Evolutionary conservation across 2,329 filamentous ascomycete species (phyloP).

Genomic region (Aureobasidium sp.): DNA sequence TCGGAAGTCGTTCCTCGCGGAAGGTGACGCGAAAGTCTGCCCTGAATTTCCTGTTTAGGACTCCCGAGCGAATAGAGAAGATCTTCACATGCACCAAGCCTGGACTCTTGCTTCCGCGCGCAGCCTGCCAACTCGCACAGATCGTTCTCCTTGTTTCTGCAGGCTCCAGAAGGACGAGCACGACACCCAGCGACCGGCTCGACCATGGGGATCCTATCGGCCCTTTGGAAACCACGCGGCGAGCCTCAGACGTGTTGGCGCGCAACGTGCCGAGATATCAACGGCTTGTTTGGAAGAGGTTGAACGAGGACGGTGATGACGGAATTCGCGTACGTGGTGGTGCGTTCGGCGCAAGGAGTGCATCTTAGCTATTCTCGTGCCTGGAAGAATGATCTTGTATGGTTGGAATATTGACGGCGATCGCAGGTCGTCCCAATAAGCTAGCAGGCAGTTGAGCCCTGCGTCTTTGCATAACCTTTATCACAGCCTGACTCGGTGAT

Average conservation of each 20-base stretch:
- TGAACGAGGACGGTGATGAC: not conserved
- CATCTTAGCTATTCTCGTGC: not conserved
- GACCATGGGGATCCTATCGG: conserved; percentile 1
- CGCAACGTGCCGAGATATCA: not conserved
- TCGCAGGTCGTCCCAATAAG: conserved; percentile 2
- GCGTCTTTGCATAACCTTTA: conserved; percentile 2
- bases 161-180: not conserved
- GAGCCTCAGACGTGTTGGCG: not conserved
- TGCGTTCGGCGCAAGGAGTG: not conserved
- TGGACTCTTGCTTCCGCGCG: not conserved
- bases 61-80: not conserved
- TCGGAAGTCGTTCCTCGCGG: not conserved
- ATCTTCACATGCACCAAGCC: not conserved
- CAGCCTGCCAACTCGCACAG: not conserved
- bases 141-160: not conserved
- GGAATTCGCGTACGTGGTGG: not conserved
- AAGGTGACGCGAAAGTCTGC: not conserved
- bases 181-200: not conserved
- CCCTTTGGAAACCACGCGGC: not conserved
- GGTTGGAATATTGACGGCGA: not conserved
- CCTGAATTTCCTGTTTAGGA: not conserved
- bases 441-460: not conserved
- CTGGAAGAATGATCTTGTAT: not conserved
- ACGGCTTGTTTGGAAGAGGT: not conserved
- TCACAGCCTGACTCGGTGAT: not conserved